These are phyloP conservation scores for Stevia rebaudiana DNA, from an alignment of 140 eudicot genomes.

Conservation along the genomic window DNA sequence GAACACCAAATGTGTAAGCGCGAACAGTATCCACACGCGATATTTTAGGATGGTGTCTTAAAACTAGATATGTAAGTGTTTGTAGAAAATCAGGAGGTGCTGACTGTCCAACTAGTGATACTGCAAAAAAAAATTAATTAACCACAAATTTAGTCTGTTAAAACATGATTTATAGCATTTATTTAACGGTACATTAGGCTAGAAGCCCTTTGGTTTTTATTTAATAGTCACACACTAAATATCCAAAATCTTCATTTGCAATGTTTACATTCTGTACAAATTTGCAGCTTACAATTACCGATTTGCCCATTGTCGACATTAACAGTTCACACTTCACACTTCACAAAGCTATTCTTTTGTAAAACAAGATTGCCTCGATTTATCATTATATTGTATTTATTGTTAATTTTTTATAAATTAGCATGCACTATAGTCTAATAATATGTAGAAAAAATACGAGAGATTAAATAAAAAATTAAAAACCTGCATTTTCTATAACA, in stretches of 20 bases:
- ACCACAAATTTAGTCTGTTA: conserved; percentile 4
- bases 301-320: not conserved
- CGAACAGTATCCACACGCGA: conserved; percentile 90
- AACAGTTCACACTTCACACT: not conserved
- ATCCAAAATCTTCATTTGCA: not conserved
- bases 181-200: not conserved
- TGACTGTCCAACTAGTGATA: conserved; percentile 81
- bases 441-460: not conserved
- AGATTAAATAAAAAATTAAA: not conserved
- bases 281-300: not conserved
- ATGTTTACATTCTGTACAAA: not conserved
- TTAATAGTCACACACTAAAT: not conserved
- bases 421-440: not conserved
- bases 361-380: not conserved
- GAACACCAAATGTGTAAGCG: conserved; percentile 93
- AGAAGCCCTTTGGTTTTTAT: no score
- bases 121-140: conserved; percentile 40
- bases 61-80: conserved; percentile 76
- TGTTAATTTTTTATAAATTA: not conserved
- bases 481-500: conserved; percentile 95
- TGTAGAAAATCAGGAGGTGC: conserved; percentile 97
- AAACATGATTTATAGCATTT: not conserved
- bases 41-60: conserved; percentile 70
- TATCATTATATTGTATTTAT: not conserved
- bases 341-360: not conserved